phyloP scores from a whole-genome alignment of 192 early-diverging fungal genomes.

The Podochytrium sp. region DNA sequence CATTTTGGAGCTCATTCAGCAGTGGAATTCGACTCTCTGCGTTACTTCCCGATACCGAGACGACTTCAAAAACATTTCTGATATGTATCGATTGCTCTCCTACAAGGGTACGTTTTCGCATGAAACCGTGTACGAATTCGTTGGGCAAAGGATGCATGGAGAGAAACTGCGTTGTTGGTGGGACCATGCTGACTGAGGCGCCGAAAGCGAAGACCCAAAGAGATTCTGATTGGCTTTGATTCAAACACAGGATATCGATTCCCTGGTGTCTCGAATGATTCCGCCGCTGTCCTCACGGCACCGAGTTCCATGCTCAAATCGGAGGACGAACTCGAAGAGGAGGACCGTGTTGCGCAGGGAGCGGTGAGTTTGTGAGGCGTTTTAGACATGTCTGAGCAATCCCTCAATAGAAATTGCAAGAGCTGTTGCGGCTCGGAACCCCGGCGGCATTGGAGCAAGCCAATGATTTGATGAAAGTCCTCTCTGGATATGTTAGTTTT shows the following conservation, averaged over 20 bases:
- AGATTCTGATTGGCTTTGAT: too few relatives aligned
- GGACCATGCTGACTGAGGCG: too few relatives aligned
- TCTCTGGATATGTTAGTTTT: conserved; percentile 87
- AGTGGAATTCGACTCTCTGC: conserved; percentile 91
- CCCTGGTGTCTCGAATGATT: conserved; percentile 64
- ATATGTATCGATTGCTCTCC: conserved; percentile 88
- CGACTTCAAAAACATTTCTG: conserved; percentile 91
- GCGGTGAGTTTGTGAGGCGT: conserved; percentile 56
- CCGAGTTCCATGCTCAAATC: conserved; percentile 76
- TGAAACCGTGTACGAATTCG: too few relatives aligned
- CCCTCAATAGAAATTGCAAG: conserved; percentile 83
- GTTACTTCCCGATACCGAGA: conserved; percentile 87
- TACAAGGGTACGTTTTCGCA: conserved; percentile 81
- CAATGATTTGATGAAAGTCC: conserved; percentile 96
- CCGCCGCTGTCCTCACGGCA: conserved; percentile 64
- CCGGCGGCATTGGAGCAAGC: conserved; percentile 93
- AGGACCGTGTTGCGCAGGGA: conserved; percentile 84
- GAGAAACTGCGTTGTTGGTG: too few relatives aligned
- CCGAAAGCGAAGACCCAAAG: too few relatives aligned
- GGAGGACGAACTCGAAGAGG: conserved; percentile 91
- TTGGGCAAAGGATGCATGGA: too few relatives aligned
- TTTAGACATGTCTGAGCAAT: background rate
- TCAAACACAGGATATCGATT: conserved; percentile 73
- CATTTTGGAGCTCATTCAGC: conserved; percentile 90
- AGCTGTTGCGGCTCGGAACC: conserved; percentile 90